Conservation (phyloP, 345 rosid species). For the Camelina sativa region DNA sequence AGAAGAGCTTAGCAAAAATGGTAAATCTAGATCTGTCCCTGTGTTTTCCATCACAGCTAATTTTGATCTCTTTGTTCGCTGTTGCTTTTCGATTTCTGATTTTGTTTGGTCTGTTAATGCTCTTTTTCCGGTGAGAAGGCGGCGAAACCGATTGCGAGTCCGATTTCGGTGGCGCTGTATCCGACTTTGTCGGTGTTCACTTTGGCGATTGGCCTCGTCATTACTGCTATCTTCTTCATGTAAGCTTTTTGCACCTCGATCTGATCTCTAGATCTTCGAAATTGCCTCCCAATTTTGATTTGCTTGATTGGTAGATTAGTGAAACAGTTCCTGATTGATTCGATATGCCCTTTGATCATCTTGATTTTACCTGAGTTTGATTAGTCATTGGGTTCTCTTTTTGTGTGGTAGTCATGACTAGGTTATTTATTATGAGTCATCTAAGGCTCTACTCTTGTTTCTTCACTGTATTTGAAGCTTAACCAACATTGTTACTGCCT, state of each 20-base stretch:
- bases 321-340: slow-evolving; percentile 8
- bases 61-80: not conserved
- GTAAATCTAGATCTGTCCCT: slow-evolving; percentile 21
- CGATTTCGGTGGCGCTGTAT: slow-evolving; percentile 73
- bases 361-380: not conserved
- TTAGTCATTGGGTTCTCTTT: not conserved
- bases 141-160: slow-evolving; percentile 73
- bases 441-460: slow-evolving; percentile 1
- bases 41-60: too few relatives aligned
- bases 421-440: slow-evolving; percentile 1
- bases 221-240: slow-evolving; percentile 90
- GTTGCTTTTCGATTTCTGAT: not conserved
- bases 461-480: slow-evolving; percentile 26
- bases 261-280: slow-evolving; percentile 28
- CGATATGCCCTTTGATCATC: not conserved
- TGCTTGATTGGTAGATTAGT: not conserved
- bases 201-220: slow-evolving; percentile 70
- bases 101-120: not conserved
- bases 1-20: slow-evolving; percentile 31
- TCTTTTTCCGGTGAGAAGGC: slow-evolving; percentile 49
- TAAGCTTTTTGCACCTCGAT: slow-evolving; percentile 46
- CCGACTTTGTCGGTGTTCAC: slow-evolving; percentile 65
- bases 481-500: slow-evolving; percentile 13
- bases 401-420: slow-evolving; percentile 11
- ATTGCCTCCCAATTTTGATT: not conserved